phyloP scores from a whole-genome alignment of 345 rosid species.

The Pistacia atlantica region DNA sequence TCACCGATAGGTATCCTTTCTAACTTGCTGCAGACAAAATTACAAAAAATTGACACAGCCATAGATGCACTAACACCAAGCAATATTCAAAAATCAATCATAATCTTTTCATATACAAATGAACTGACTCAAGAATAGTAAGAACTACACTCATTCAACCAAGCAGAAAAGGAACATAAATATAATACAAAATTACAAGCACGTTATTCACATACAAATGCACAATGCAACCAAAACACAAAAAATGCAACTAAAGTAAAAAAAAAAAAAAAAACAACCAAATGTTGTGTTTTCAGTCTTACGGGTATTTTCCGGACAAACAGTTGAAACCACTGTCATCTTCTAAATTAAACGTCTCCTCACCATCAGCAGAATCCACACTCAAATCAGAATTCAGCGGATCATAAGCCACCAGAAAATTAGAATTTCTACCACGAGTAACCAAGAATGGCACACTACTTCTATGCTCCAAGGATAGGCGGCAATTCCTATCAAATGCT shows the following conservation, averaged over 20 bases:
- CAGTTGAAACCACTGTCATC: slow-evolving; percentile 31
- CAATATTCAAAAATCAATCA: background rate
- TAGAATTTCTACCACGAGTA: slow-evolving; percentile 33
- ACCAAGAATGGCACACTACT: slow-evolving; percentile 32
- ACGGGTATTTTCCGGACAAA: slow-evolving; percentile 41
- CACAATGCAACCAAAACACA: background rate
- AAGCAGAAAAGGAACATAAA: background rate
- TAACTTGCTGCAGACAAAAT: slow-evolving; percentile 45
- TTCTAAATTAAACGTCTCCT: slow-evolving; percentile 17
- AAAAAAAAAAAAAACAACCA: background rate
- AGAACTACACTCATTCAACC: background rate
- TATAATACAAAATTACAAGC: background rate
- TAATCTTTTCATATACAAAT: background rate
- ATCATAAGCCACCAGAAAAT: slow-evolving; percentile 30
- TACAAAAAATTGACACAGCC: slow-evolving; percentile 12
- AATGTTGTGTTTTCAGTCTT: slow-evolving; percentile 34
- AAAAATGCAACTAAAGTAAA: background rate
- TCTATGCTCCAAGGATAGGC: slow-evolving; percentile 25
- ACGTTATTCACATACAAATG: background rate
- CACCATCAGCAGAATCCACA: slow-evolving; percentile 39
- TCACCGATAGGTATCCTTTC: slow-evolving; percentile 14
- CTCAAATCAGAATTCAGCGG: slow-evolving; percentile 50
- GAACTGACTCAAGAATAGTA: background rate
- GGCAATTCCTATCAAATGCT: slow-evolving; percentile 16
- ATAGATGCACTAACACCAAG: slow-evolving; percentile 5